These are phyloP conservation scores for Cordyceps javanica DNA, from an alignment of 2,329 filamentous ascomycete species.

Conservation along the genomic window DNA sequence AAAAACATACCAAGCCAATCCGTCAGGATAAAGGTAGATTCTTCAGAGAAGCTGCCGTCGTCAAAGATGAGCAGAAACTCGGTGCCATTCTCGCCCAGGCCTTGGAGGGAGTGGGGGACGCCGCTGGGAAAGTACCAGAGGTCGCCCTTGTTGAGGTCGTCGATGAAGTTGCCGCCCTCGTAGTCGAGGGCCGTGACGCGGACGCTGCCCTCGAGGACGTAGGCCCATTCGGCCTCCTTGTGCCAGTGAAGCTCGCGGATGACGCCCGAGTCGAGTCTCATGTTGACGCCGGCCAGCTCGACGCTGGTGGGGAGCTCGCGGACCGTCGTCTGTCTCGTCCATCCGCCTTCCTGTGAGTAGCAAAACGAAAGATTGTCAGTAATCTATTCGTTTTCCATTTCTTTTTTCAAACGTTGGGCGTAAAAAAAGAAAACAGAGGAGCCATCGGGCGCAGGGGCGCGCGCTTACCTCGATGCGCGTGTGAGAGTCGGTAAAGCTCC, in stretches of 20 bases:
- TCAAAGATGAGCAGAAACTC: conserved; percentile 45
- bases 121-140: conserved; percentile 78
- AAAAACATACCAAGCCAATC: conserved; percentile 58
- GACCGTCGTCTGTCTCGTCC: conserved; percentile 68
- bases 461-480: conserved; percentile 56
- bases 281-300: conserved; percentile 72
- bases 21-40: conserved; percentile 65
- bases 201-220: conserved; percentile 63
- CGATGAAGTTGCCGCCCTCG: conserved; percentile 70
- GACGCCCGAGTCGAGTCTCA: conserved; percentile 66
- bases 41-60: conserved; percentile 46
- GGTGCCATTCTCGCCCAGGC: conserved; percentile 55
- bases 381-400: too few species aligned
- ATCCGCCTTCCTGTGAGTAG: conserved; percentile 57
- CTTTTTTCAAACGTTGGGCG: too few species aligned
- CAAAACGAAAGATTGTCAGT: too few species aligned
- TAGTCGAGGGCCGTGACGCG: conserved; percentile 68
- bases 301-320: conserved; percentile 58
- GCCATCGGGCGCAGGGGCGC: too few species aligned
- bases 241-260: conserved; percentile 78
- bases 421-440: too few species aligned
- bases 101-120: conserved; percentile 71
- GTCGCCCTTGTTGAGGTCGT: conserved; percentile 70
- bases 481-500: conserved; percentile 62
- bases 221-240: conserved; percentile 74